Conservation (phyloP, 2,329 filamentous ascomycete species). For the Hypoxylon sp. region DNA sequence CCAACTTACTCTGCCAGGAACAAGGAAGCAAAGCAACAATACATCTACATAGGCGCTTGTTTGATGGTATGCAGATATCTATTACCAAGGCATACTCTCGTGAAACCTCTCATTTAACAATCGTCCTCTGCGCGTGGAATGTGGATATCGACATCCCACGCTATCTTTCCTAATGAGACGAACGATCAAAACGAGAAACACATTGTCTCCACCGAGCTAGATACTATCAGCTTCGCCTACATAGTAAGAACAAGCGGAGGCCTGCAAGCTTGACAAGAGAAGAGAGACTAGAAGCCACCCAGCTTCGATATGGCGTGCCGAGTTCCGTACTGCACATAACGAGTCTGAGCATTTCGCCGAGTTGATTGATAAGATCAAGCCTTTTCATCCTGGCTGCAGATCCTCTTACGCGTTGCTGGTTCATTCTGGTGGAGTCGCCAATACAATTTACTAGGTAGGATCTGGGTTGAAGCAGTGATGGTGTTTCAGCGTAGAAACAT, state of each 20-base stretch:
- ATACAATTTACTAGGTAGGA: no score
- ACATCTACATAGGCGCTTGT: no score
- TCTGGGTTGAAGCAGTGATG: constrained; percentile 13
- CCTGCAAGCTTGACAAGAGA: no score
- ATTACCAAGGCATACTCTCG: background rate
- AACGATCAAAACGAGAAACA: constrained; percentile 15
- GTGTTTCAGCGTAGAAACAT: constrained; percentile 33
- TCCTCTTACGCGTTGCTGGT: constrained; percentile 18
- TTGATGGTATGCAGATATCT: no score
- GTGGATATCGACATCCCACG: constrained; percentile 17
- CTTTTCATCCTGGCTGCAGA: constrained; percentile 32
- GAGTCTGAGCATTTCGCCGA: constrained; percentile 21
- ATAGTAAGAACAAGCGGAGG: background rate
- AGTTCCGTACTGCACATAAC: no score
- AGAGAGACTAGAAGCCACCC: no score
- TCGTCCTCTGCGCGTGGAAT: constrained; percentile 11
- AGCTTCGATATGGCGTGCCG: no score
- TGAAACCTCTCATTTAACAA: constrained; percentile 18
- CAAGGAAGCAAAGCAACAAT: no score
- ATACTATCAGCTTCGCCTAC: constrained; percentile 8
- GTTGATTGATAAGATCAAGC: constrained; percentile 25
- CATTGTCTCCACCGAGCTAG: constrained; percentile 9
- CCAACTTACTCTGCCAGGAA: no score
- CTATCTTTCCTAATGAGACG: constrained; percentile 20
- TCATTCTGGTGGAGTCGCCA: constrained; percentile 1